Evolutionary conservation across 345 rosid genomes (phyloP), one percentile per base, ranked within the genome.

Genomic region (Eucalyptus paniculata): DNA sequence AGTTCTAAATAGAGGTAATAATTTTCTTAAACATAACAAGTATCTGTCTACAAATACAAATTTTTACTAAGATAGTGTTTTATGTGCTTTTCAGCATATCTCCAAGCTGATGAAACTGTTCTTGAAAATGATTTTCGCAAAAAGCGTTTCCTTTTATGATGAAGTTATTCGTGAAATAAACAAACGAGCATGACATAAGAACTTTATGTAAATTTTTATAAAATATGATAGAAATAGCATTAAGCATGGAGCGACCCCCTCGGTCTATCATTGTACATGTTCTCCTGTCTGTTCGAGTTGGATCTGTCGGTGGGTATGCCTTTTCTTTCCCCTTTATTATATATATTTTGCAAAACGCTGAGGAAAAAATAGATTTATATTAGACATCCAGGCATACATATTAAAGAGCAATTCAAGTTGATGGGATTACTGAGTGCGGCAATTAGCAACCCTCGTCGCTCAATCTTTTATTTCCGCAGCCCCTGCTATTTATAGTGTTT

Each of bases 181-280:
- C 7, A 58, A 58, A 24, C 26, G 0, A 54, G 69, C 69, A 62
- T 6, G 69, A 62, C 2, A 30, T 62, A 1, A 4, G 69, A 62
- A 50, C 0, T 15, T 50, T 50, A 50, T 50, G 51, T 15, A 5
- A 15, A 50, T 1, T 50, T 50, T 0, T 0, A 50, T 50, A 50
- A 50, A 50, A 50, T 15, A 15, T 5, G 51, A 50, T 5, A 50
- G 51, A 50, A 50, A 50, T 5, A 50, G 51, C 51, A 15, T 50
- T 0, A 2, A 50, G 51, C 51, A 6, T 1, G 7, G 51, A 50
- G 51, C 51, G 51, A 50, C 18, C 18, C 51, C 3, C 7, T 15
- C 18, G 2, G 18, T 50, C 7, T 2, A 0, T 15, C 18, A 1
- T 15, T 15, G 18, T 1, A 50, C 51, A 15, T 50, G 51, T 50